Conservation (phyloP, 352 stramenopile genomes). For the Phytophthora melonis region DNA sequence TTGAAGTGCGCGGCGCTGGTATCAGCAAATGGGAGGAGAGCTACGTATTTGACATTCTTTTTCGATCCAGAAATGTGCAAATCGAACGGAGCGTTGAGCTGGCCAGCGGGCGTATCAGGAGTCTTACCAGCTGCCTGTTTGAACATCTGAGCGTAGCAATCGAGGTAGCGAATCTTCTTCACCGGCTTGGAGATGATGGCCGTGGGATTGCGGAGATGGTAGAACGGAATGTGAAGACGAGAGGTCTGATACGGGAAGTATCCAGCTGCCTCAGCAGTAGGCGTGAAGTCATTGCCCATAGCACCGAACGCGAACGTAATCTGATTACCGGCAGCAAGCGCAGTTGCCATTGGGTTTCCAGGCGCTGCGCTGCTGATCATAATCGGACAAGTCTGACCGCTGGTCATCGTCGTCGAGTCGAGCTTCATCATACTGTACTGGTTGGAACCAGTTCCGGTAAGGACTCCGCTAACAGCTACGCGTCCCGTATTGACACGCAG, state of each 20-base stretch:
- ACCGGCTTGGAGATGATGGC: background rate
- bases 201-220: background rate
- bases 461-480: background rate
- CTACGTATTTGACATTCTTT: background rate
- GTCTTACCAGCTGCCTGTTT: background rate
- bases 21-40: background rate
- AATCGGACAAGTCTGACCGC: background rate
- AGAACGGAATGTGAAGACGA: background rate
- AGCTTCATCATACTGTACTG: background rate
- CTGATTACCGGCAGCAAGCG: background rate
- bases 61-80: background rate
- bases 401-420: background rate
- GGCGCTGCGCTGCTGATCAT: slow-evolving; percentile 1
- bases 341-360: background rate
- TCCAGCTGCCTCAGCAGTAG: background rate
- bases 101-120: background rate
- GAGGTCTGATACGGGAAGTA: background rate
- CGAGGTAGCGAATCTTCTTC: background rate
- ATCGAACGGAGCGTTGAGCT: background rate
- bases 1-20: background rate
- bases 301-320: background rate
- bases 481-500: background rate
- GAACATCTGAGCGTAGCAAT: slow-evolving; percentile 6
- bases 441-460: background rate
- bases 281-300: background rate